These are phyloP conservation scores for Exsudoporus frostii DNA, from an alignment of 768 basidiomycete species.

Conservation along the genomic window DNA sequence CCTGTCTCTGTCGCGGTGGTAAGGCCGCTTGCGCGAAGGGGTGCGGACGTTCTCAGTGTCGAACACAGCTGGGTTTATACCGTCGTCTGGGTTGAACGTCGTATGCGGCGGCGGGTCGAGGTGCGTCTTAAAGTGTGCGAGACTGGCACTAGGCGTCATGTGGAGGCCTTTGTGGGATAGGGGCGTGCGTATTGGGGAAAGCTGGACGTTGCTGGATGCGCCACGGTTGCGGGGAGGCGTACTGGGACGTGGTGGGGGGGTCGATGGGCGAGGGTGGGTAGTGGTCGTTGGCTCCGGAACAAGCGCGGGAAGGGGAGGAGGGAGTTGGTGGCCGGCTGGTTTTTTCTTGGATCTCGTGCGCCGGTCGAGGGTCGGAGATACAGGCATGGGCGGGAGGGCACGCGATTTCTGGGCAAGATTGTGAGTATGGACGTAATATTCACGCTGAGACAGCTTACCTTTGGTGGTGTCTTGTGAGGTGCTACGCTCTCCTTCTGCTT, in stretches of 20 bases:
- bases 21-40: slow-evolving; percentile 42
- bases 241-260: slow-evolving; percentile 39
- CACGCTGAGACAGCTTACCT: slow-evolving; percentile 4
- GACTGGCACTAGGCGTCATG: slow-evolving; percentile 65
- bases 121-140: slow-evolving; percentile 66
- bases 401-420: slow-evolving; percentile 33
- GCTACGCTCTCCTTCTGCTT: slow-evolving; percentile 17
- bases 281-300: slow-evolving; percentile 23
- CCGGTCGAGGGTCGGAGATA: slow-evolving; percentile 46
- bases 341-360: slow-evolving; percentile 27
- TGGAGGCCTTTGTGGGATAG: slow-evolving; percentile 65
- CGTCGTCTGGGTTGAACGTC: slow-evolving; percentile 24
- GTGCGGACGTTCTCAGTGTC: slow-evolving; percentile 41
- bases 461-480: slow-evolving; percentile 29
- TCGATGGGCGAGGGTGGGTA: slow-evolving; percentile 19
- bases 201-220: slow-evolving; percentile 32
- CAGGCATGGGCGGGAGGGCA: slow-evolving; percentile 40
- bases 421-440: not conserved
- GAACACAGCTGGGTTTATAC: slow-evolving; percentile 36
- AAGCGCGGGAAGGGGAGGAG: slow-evolving; percentile 22
- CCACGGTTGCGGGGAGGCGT: slow-evolving; percentile 36
- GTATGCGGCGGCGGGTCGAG: slow-evolving; percentile 58
- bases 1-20: slow-evolving; percentile 28
- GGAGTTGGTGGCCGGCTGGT: slow-evolving; percentile 10
- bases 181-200: slow-evolving; percentile 64